Evolutionary conservation across 1,284 basidiomycete genomes (phyloP).

Genomic region (Stygiomarasmius scandens): DNA sequence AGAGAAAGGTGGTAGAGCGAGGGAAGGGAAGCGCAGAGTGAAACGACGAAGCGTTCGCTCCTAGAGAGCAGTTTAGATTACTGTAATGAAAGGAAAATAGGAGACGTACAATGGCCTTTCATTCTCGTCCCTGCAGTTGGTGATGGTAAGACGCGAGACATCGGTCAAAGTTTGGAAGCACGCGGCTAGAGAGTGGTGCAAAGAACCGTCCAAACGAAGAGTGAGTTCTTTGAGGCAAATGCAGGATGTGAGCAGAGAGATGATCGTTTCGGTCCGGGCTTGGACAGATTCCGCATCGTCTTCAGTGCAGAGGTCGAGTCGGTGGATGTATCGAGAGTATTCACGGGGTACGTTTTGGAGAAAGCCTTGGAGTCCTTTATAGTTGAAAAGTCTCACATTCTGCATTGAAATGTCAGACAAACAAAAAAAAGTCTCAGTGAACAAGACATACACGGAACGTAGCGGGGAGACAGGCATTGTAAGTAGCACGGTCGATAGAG

Average conservation of each 20-base stretch:
- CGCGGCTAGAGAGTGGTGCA: conserved; percentile 53
- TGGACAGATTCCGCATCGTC: conserved; percentile 18
- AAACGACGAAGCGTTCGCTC: conserved; percentile 72
- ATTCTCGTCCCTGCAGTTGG: conserved; percentile 56
- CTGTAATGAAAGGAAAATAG: conserved; percentile 13
- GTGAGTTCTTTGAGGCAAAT: conserved; percentile 52
- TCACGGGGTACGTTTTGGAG: conserved; percentile 55
- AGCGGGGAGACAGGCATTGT: conserved; percentile 57
- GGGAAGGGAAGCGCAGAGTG: conserved; percentile 63
- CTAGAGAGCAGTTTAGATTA: conserved; percentile 35
- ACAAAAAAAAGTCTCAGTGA: not conserved
- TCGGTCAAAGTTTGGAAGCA: conserved; percentile 52
- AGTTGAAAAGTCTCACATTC: conserved; percentile 52
- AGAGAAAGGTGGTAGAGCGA: conserved; percentile 58
- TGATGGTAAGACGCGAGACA: conserved; percentile 53
- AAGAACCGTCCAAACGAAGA: conserved; percentile 54
- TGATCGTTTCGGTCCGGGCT: conserved; percentile 47
- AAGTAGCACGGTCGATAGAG: conserved; percentile 47
- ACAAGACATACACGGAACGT: conserved; percentile 53
- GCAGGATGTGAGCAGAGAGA: conserved; percentile 51
- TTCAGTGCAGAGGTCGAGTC: conserved; percentile 49
- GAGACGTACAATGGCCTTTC: conserved; percentile 58
- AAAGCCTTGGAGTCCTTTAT: conserved; percentile 52
- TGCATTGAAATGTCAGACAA: conserved; percentile 21
- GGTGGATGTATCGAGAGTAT: conserved; percentile 57